phyloP scores from a whole-genome alignment of 2,329 filamentous ascomycete species.

The Colletotrichum destructivum region DNA sequence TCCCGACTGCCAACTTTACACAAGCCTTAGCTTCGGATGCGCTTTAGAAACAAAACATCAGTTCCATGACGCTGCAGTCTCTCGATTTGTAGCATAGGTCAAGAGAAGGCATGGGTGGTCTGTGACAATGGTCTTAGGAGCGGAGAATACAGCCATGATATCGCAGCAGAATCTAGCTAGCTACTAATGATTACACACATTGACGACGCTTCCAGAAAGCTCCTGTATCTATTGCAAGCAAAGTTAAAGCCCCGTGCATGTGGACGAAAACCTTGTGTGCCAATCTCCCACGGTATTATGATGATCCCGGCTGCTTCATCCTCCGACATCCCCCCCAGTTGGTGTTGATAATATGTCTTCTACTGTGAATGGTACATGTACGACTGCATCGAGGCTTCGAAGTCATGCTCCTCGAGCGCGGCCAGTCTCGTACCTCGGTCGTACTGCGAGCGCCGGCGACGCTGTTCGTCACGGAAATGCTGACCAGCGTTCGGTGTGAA shows the following conservation, averaged over 20 bases:
- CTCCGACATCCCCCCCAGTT: constrained; percentile 7
- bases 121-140: neutral
- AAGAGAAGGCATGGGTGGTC: neutral
- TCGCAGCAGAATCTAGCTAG: constrained; percentile 35
- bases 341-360: constrained; percentile 43
- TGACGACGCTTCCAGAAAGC: constrained; percentile 35
- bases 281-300: constrained; percentile 4
- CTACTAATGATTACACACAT: constrained; percentile 39
- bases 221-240: constrained; percentile 39
- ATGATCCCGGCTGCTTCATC: neutral
- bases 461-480: constrained; percentile 81
- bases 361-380: constrained; percentile 44
- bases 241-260: constrained; percentile 25
- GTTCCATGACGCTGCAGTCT: neutral
- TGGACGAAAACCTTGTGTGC: constrained; percentile 21
- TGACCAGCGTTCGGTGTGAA: constrained; percentile 86
- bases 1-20: neutral
- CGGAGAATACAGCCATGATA: constrained; percentile 27
- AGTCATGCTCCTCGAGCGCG: constrained; percentile 74
- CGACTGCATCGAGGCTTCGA: constrained; percentile 60
- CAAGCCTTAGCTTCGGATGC: no score
- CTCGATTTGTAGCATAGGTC: neutral
- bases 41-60: neutral
- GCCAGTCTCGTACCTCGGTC: constrained; percentile 85
- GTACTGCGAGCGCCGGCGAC: constrained; percentile 82